Evolutionary conservation across 2,329 filamentous ascomycete genomes (phyloP), one percentile per base, ranked within the genome.

Genomic region (Westerdykella ornata): DNA sequence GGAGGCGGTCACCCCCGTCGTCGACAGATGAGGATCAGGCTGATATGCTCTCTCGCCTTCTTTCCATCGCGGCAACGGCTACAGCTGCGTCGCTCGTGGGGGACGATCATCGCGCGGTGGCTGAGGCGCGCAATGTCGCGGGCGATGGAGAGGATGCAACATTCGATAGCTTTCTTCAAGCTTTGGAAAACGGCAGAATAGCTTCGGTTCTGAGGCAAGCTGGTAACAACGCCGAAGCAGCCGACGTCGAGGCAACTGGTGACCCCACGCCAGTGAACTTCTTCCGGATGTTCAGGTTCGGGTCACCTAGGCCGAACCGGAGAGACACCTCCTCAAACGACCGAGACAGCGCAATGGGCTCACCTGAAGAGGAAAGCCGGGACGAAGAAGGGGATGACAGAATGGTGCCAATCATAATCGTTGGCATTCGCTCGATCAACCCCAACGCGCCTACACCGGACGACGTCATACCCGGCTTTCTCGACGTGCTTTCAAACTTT

Each of bases 321-420:
- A 47, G 49, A 17, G 48, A 52, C 33, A 46, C 40, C 17, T 29
- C 48, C 39, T 46, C 47, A 14, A 57, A 47, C n/a, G 56, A 52
- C 30, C 56, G 54, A 12, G 56, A 55, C 33, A 53, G 51, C 37
- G 52, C 44, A 13, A 44, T 51, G 3, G 54, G 43, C 4, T 38
- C 49, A 15, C 48, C 47, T 22, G 46, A 52, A 12, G 47, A 44
- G 14, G 49, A 49, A 11, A 53, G 57, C 34, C 52, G 51, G 46
- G 57, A 59, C 22, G 64, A 66, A n/a, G 69, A 69, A 16, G 68
- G 69, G 29, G 68, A 68, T 39, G 75, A 75, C 35, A 72, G 81
- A 16, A 81, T 81, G 63, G 77, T 84, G 30, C 82, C 81, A 7
- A 74, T 84, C 47, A 82, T 84, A 33, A 81, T 84, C 39, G 81